Evolutionary conservation across 2,329 filamentous ascomycete genomes (phyloP).

Genomic region (Aspergillus amoenus): DNA sequence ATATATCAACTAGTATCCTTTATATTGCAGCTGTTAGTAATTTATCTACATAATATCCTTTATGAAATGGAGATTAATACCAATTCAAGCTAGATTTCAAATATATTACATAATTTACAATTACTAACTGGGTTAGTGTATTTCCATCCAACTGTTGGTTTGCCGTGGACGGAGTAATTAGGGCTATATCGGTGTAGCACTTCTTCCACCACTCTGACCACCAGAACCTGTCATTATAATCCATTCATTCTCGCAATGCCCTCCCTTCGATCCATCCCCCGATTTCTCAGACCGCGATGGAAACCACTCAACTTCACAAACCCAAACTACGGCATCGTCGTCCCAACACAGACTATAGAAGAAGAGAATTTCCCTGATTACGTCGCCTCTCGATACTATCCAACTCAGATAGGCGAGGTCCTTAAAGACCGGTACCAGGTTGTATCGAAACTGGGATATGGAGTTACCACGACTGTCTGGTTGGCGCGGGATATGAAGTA

Average conservation of each 20-base stretch:
- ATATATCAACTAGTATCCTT: not conserved
- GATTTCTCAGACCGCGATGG: conserved; percentile 26
- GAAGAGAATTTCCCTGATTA: conserved; percentile 33
- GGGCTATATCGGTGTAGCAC: no score
- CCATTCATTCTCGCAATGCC: conserved; percentile 7
- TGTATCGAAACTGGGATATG: conserved; percentile 38
- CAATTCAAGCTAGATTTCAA: no score
- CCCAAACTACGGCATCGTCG: conserved; percentile 26
- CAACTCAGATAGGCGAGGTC: conserved; percentile 30
- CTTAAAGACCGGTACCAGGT: conserved; percentile 33
- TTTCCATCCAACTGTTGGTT: no score
- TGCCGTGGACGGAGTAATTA: no score
- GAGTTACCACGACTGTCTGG: conserved; percentile 37
- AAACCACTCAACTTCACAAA: conserved; percentile 34
- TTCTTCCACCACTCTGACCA: no score
- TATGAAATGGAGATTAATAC: no score
- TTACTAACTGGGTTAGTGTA: no score
- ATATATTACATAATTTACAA: no score
- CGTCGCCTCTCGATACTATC: conserved; percentile 29
- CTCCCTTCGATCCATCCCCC: conserved; percentile 24
- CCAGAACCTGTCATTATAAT: not conserved
- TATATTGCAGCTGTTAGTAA: no score
- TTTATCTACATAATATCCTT: no score
- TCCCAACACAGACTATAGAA: conserved; percentile 26
- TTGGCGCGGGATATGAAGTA: conserved; percentile 37